Conservation (phyloP, 2,329 filamentous ascomycete species). For the Lasiodiplodia sp. region DNA sequence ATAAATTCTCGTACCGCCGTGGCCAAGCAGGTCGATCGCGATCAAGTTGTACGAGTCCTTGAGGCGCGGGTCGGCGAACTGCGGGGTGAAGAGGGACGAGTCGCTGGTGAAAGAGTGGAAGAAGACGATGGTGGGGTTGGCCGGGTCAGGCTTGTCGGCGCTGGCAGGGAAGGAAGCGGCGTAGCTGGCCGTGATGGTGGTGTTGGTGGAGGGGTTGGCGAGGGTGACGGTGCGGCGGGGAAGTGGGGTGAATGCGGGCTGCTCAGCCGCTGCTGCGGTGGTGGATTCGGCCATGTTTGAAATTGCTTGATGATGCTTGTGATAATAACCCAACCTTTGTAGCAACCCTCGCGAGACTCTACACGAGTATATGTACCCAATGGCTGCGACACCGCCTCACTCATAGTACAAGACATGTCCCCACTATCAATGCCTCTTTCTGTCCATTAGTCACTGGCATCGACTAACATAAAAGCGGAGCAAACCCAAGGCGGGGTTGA, state of each 20-base stretch:
- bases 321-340: too few relatives aligned
- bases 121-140: conserved; percentile 52
- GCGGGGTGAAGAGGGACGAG: conserved; percentile 52
- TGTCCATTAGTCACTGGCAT: neutral
- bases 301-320: neutral
- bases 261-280: neutral
- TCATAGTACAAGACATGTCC: neutral
- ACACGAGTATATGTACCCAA: neutral
- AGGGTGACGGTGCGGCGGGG: conserved; percentile 5
- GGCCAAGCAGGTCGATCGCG: conserved; percentile 62
- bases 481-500: neutral
- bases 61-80: conserved; percentile 48
- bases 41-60: conserved; percentile 56
- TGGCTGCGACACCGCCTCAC: neutral
- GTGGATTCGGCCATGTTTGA: neutral
- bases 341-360: neutral
- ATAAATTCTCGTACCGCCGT: conserved; percentile 56
- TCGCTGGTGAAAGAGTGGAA: conserved; percentile 62
- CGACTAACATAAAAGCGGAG: neutral
- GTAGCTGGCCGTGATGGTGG: conserved; percentile 12
- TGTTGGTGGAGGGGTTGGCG: neutral
- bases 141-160: neutral
- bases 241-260: neutral
- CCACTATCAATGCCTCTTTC: neutral
- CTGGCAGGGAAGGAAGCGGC: neutral